Percentiles rank a stretch among this genome's conserved stretches.
These are phyloP conservation scores for Botryotinia convoluta DNA, from an alignment of 2,329 filamentous ascomycete species.

Conservation along the genomic window DNA sequence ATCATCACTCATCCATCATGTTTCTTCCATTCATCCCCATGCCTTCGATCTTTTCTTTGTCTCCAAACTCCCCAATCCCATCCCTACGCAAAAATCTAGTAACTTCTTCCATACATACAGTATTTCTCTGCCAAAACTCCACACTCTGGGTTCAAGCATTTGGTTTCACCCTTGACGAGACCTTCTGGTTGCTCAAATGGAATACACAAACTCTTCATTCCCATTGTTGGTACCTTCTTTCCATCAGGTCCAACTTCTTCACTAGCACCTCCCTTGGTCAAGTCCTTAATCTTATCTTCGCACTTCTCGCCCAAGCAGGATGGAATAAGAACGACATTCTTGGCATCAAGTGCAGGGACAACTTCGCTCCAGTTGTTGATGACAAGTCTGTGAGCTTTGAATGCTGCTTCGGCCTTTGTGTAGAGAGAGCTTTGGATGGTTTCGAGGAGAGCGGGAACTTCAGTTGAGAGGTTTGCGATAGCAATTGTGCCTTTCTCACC, in stretches of 20 bases:
- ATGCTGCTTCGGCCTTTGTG: conserved; percentile 69
- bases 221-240: conserved; percentile 66
- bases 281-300: conserved; percentile 92
- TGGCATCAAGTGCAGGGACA: conserved; percentile 81
- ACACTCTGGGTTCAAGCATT: conserved; percentile 91
- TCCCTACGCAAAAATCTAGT: conserved; percentile 28
- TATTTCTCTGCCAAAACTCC: conserved; percentile 72
- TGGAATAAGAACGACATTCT: conserved; percentile 90
- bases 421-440: conserved; percentile 85
- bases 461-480: conserved; percentile 68
- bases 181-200: conserved; percentile 84
- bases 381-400: conserved; percentile 74
- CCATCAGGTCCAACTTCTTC: conserved; percentile 43
- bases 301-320: conserved; percentile 80
- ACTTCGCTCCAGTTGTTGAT: conserved; percentile 90
- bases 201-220: conserved; percentile 74
- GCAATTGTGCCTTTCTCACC: conserved; percentile 78
- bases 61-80: conserved; percentile 21
- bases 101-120: conserved; percentile 83
- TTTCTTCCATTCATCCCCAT: background rate
- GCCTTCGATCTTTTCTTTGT: background rate
- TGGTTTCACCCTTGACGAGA: conserved; percentile 75
- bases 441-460: conserved; percentile 79
- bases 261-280: conserved; percentile 74
- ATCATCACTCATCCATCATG: conserved; percentile 18